Percentiles rank a stretch among this genome's conserved stretches.
These are phyloP conservation scores for Pseudonitzschia delicatissima DNA, from an alignment of 108 stramenopile species.

Conservation along the genomic window DNA sequence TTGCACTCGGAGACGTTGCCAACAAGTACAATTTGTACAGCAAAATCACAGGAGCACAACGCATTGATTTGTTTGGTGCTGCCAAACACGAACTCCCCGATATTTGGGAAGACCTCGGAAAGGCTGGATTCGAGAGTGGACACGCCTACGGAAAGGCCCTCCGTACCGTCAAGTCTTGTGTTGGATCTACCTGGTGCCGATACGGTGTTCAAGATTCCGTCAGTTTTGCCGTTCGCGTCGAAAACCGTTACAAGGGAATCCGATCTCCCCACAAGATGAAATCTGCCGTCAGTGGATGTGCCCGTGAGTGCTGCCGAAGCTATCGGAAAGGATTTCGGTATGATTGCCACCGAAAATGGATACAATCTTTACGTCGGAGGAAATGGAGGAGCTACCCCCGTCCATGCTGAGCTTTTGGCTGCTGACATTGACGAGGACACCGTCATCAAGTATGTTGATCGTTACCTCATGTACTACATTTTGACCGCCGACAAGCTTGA, in stretches of 20 bases:
- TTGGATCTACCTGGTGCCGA: constrained; percentile 93
- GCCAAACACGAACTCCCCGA: constrained; percentile 90
- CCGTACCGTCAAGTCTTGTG: constrained; percentile 92
- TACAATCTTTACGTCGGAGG: constrained; percentile 93
- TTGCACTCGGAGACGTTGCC: constrained; percentile 82
- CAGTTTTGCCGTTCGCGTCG: constrained; percentile 82
- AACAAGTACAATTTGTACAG: constrained; percentile 86
- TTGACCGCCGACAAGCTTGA: constrained; percentile 88
- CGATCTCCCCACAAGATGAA: constrained; percentile 95
- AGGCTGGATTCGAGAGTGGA: constrained; percentile 88
- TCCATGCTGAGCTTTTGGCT: constrained; percentile 89
- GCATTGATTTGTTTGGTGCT: constrained; percentile 91
- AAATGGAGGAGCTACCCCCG: constrained; percentile 86
- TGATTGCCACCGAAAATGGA: constrained; percentile 92
- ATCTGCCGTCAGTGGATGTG: constrained; percentile 86
- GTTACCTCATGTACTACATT: constrained; percentile 94
- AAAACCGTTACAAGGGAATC: constrained; percentile 93
- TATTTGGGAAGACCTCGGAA: constrained; percentile 91
- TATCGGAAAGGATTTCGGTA: constrained; percentile 89
- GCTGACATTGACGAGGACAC: constrained; percentile 89
- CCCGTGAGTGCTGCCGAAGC: constrained; percentile 94
- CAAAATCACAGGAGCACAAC: constrained; percentile 91
- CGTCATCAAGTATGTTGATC: constrained; percentile 84
- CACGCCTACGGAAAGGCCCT: constrained; percentile 95
- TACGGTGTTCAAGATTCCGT: constrained; percentile 92